Conservation (phyloP, 495 filamentous ascomycete genomes). For the Penicillium ucsense region DNA sequence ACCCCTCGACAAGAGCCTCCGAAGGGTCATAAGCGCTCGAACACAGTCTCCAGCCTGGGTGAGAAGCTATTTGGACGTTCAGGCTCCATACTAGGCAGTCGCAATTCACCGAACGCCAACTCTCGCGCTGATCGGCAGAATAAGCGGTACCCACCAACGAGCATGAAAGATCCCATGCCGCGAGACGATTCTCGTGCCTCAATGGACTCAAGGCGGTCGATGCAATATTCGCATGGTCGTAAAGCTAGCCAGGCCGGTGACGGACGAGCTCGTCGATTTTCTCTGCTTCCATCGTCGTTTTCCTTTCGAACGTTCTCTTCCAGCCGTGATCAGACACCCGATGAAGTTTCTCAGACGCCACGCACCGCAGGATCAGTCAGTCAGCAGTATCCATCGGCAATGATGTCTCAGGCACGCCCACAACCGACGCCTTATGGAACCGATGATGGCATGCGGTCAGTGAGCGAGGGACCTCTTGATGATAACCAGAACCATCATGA, state of each 20-base stretch:
- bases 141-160: constrained; percentile 62
- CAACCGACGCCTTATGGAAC: constrained; percentile 30
- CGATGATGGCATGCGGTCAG: constrained; percentile 25
- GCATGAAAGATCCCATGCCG: constrained; percentile 56
- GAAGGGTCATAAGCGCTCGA: constrained; percentile 84
- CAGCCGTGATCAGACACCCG: constrained; percentile 32
- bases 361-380: constrained; percentile 17
- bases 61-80: constrained; percentile 73
- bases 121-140: constrained; percentile 24
- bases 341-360: constrained; percentile 24
- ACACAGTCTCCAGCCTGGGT: constrained; percentile 71
- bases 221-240: constrained; percentile 62
- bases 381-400: constrained; percentile 28
- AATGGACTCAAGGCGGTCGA: constrained; percentile 71
- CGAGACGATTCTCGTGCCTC: constrained; percentile 57
- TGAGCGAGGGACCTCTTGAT: constrained; percentile 24
- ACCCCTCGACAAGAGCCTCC: constrained; percentile 35
- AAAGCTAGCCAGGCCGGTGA: constrained; percentile 78
- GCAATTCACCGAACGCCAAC: constrained; percentile 27
- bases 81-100: constrained; percentile 63
- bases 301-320: constrained; percentile 49
- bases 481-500: constrained; percentile 14
- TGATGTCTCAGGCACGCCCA: constrained; percentile 14
- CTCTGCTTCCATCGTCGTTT: constrained; percentile 67
- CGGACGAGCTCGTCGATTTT: constrained; percentile 66